Conservation (phyloP, 192 early-diverging fungal genomes). For the Chytriomyces hyalinus region DNA sequence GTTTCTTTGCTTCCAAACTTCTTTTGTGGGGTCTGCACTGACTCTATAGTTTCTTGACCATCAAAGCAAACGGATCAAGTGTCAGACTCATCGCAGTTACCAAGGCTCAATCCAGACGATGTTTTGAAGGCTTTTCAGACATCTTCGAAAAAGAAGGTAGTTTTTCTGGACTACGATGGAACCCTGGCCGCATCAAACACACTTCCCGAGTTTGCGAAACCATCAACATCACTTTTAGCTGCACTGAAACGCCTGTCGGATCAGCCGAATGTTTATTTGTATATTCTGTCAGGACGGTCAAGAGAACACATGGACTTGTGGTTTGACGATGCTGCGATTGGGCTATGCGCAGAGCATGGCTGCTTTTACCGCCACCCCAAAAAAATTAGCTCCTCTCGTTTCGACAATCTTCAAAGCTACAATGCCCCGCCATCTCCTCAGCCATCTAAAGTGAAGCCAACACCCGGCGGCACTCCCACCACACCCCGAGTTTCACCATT, state of each 20-base stretch:
- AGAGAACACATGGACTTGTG: conserved; percentile 87
- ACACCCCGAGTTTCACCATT: neutral
- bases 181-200: conserved; percentile 80
- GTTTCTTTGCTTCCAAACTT: neutral
- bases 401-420: conserved; percentile 27
- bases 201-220: conserved; percentile 93
- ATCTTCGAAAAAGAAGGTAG: conserved; percentile 69
- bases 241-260: conserved; percentile 74
- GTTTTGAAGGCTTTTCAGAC: conserved; percentile 61
- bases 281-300: conserved; percentile 93
- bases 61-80: conserved; percentile 64
- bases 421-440: conserved; percentile 16
- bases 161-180: conserved; percentile 97
- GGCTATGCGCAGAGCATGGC: conserved; percentile 98
- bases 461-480: neutral
- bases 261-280: conserved; percentile 85
- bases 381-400: conserved; percentile 17
- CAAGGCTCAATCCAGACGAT: conserved; percentile 26
- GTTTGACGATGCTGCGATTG: conserved; percentile 87
- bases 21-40: conserved; percentile 60
- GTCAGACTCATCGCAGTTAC: conserved; percentile 42
- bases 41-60: conserved; percentile 49
- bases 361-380: conserved; percentile 94
- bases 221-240: conserved; percentile 74
- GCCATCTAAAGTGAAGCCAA: neutral